Percentiles rank a stretch among this genome's conserved stretches.
Evolutionary conservation across 495 filamentous ascomycete genomes (phyloP).

Genomic region (Usnea hakonensis): DNA sequence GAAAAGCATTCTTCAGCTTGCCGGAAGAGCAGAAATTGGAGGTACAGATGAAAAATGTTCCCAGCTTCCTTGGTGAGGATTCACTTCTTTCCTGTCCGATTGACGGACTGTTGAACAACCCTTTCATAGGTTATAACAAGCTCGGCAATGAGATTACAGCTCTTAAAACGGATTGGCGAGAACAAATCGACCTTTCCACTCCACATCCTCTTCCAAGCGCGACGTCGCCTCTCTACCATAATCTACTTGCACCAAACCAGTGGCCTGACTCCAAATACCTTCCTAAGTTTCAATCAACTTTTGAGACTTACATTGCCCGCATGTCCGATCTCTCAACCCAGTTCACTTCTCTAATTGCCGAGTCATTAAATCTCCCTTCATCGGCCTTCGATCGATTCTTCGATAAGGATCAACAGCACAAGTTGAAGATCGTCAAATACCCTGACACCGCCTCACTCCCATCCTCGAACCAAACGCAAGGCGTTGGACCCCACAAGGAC

Average conservation of each 20-base stretch:
- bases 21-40: slow-evolving; percentile 73
- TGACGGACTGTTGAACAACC: background rate
- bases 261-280: slow-evolving; percentile 68
- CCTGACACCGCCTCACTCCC: slow-evolving; percentile 50
- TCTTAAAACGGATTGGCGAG: slow-evolving; percentile 47
- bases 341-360: slow-evolving; percentile 81
- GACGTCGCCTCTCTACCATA: slow-evolving; percentile 20
- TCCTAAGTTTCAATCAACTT: slow-evolving; percentile 62
- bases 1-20: slow-evolving; percentile 71
- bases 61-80: slow-evolving; percentile 40
- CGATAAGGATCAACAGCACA: slow-evolving; percentile 74
- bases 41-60: slow-evolving; percentile 85
- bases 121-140: slow-evolving; percentile 36
- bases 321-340: slow-evolving; percentile 63
- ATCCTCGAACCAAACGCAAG: slow-evolving; percentile 37
- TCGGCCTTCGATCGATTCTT: slow-evolving; percentile 77
- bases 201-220: slow-evolving; percentile 23
- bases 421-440: slow-evolving; percentile 90
- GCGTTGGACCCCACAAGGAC: slow-evolving; percentile 93
- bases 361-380: slow-evolving; percentile 67
- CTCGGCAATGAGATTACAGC: slow-evolving; percentile 44
- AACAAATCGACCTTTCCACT: slow-evolving; percentile 82
- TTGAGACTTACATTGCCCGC: slow-evolving; percentile 64
- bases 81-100: background rate
- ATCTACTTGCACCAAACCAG: slow-evolving; percentile 44